Evolutionary conservation across 2,329 filamentous ascomycete genomes (phyloP), one percentile per base, ranked within the genome.

Genomic region (Cladosporium halotolerans): DNA sequence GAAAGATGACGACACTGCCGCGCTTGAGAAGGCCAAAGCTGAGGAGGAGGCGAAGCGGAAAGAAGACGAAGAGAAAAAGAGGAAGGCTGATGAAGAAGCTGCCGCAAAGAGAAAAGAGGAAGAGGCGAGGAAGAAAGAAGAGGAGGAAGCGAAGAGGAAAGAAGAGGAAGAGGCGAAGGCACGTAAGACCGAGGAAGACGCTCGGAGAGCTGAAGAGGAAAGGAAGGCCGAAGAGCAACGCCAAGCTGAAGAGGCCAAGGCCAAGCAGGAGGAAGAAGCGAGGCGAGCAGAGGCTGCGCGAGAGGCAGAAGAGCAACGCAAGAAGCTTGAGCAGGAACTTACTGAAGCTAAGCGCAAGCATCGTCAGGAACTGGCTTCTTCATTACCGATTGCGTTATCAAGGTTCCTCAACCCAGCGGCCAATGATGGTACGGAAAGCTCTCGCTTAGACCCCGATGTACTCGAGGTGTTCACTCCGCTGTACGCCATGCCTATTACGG

Each of bases 381-480:
- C 62, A 10, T 49, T 68, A 39, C 65, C 66, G 3, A 46, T 36
- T 7, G 41, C 59, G 6, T 42, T 67, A 3, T 47, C 55, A 14
- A 47, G 59, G 23, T 54, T 57, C 13, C 54, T 67, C 23, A 52
- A 62, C 42, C 57, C 61, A 11, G 46, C 33, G 4, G 57, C 59
- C 9, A 56, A 41, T 42, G 56, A 60, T 19, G 16, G 52, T 23
- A 58, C 39, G 33, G 53, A 53, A 45, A 38, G 32, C 23, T 43
- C 39, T 54, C 54, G 14, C 23, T 53, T 41, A 52, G 54, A 32
- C 31, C 43, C 36, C 10, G 58, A 58, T 41, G 46, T 63, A 4
- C 23, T 60, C 13, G 40, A 57, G 18, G 51, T 60, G 47, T 63
- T 63, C 45, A 58, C 60, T 7, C 65, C 63, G 16, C 52, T 68